Percentiles rank a stretch among this genome's conserved stretches.
Conservation (phyloP, 768 basidiomycete genomes). For the Cystobasidium ongulense region DNA sequence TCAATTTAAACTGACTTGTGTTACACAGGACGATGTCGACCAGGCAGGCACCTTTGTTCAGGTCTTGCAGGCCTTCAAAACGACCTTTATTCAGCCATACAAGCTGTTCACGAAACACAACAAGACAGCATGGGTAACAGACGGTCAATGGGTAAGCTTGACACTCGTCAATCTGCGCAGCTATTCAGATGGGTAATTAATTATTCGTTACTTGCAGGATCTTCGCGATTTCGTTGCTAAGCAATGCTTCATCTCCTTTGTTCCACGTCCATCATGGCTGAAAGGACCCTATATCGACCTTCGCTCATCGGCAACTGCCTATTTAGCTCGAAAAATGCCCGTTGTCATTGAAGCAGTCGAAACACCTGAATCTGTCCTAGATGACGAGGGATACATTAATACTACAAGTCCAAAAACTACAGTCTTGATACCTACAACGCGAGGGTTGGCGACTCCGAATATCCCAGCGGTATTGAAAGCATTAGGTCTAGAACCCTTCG, state of each 20-base stretch:
- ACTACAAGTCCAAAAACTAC: neutral
- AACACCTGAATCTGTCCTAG: neutral
- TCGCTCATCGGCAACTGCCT: constrained; percentile 55
- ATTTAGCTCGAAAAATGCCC: constrained; percentile 41
- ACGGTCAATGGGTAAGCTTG: constrained; percentile 41
- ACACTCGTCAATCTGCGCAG: neutral
- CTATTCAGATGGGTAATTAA: neutral
- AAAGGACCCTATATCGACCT: constrained; percentile 67
- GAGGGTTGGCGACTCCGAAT: neutral
- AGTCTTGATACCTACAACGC: neutral
- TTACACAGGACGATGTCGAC: constrained; percentile 66
- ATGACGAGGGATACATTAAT: neutral
- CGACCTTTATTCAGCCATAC: constrained; percentile 32
- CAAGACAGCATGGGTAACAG: constrained; percentile 41
- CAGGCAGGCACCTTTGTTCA: constrained; percentile 60
- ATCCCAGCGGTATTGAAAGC: constrained; percentile 38
- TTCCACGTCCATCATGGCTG: constrained; percentile 65
- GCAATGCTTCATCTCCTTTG: constrained; percentile 47
- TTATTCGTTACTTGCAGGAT: constrained; percentile 11
- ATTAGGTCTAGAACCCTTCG: constrained; percentile 52
- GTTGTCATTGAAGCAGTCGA: neutral
- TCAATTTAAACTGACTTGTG: no score
- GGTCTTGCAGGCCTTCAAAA: constrained; percentile 54
- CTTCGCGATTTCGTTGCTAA: constrained; percentile 40
- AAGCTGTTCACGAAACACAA: constrained; percentile 34